These are phyloP conservation scores for Neurospora sp. DNA, from an alignment of 495 filamentous ascomycete genomes.

Conservation along the genomic window DNA sequence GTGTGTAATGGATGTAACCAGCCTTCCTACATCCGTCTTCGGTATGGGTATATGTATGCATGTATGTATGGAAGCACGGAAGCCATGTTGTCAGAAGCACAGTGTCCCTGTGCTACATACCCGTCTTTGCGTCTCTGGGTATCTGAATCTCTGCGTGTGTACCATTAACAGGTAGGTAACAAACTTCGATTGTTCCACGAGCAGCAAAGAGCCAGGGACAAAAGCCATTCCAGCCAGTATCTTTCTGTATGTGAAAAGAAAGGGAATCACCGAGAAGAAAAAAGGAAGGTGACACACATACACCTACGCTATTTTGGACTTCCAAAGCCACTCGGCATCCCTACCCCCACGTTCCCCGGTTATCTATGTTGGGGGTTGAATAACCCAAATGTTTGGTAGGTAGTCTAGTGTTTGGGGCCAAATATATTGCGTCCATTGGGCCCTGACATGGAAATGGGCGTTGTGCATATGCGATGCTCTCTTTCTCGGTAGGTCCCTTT, in stretches of 20 bases:
- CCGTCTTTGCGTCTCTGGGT: not conserved
- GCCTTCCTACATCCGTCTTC: not conserved
- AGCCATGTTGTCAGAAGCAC: not conserved
- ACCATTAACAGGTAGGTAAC: not conserved
- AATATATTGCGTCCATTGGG: not conserved
- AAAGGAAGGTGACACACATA: not conserved
- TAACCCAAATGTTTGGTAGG: not conserved
- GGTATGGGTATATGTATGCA: not conserved
- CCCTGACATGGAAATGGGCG: not conserved
- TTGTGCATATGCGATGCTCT: not conserved
- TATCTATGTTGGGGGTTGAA: not conserved
- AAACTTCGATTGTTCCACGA: not conserved
- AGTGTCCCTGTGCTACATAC: not conserved
- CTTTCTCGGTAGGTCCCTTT: not conserved
- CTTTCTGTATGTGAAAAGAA: not conserved
- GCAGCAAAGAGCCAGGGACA: not conserved
- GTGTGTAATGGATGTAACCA: not conserved
- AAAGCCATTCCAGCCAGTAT: not conserved
- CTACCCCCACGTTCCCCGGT: not conserved
- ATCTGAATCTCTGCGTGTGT: not conserved
- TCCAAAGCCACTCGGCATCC: not conserved
- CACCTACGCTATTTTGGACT: not conserved
- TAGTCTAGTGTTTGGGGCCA: too few relatives aligned
- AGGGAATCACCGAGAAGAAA: not conserved
- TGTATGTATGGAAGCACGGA: not conserved